Percentiles rank a stretch among this genome's conserved stretches.
Evolutionary conservation across 805 yeast species (phyloP).

Genomic region (Saccharomycopsis sp.): DNA sequence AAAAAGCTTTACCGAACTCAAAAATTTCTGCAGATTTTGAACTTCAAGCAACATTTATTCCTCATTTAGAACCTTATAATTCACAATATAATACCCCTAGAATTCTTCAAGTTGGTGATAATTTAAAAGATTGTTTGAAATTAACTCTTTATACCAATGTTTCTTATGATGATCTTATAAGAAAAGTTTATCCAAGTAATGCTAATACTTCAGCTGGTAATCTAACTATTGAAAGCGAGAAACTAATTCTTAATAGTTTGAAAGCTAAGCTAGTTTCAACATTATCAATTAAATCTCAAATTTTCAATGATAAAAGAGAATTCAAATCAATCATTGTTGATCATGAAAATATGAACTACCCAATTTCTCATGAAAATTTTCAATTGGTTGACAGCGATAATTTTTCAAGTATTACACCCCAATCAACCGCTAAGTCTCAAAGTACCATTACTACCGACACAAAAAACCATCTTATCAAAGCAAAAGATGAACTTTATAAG

Average conservation of each 20-base stretch:
- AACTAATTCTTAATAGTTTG: constrained; percentile 6
- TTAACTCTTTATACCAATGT: constrained; percentile 9
- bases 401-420: background rate
- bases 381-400: background rate
- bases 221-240: constrained; percentile 11
- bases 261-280: constrained; percentile 9
- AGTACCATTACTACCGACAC: constrained; percentile 1
- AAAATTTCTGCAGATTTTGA: constrained; percentile 5
- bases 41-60: constrained; percentile 9
- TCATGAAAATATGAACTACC: constrained; percentile 4
- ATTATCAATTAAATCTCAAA: constrained; percentile 12
- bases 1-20: constrained; percentile 4
- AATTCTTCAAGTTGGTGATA: constrained; percentile 11
- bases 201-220: constrained; percentile 3
- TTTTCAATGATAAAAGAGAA: constrained; percentile 7
- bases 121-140: constrained; percentile 5
- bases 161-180: constrained; percentile 10
- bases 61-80: constrained; percentile 15
- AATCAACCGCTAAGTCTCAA: background rate
- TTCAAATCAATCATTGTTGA: constrained; percentile 10
- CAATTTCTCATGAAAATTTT: constrained; percentile 12
- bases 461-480: background rate
- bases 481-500: constrained; percentile 1
- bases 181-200: constrained; percentile 4
- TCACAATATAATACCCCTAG: constrained; percentile 10